These are phyloP conservation scores for Tricholoma matsutake DNA, from an alignment of 768 basidiomycete genomes.

Conservation along the genomic window DNA sequence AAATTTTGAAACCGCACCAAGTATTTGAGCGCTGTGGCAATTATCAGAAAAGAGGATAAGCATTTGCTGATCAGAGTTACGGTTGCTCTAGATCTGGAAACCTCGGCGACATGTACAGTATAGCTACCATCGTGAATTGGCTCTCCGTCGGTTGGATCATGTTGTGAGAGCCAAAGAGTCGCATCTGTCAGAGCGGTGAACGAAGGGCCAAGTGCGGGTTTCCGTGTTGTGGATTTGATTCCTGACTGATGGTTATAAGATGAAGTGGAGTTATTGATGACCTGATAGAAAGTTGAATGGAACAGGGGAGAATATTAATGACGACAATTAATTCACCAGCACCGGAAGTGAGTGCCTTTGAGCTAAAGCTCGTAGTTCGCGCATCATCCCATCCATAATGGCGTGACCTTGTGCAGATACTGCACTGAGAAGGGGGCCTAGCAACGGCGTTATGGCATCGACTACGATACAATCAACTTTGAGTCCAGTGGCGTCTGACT, in stretches of 20 bases:
- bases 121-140: constrained; percentile 12
- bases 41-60: not conserved
- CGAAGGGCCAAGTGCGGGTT: constrained; percentile 74
- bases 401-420: constrained; percentile 75
- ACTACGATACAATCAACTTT: constrained; percentile 52
- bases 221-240: constrained; percentile 34
- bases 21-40: constrained; percentile 33
- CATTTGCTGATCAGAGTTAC: constrained; percentile 21
- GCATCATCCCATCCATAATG: constrained; percentile 70
- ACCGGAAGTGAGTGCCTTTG: constrained; percentile 43
- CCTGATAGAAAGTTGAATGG: constrained; percentile 33
- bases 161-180: constrained; percentile 63
- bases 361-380: constrained; percentile 51
- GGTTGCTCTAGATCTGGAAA: constrained; percentile 41
- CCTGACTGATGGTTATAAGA: constrained; percentile 13
- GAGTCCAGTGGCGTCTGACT: constrained; percentile 12
- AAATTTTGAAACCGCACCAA: constrained; percentile 40
- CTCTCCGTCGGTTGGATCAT: constrained; percentile 5
- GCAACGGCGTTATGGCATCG: constrained; percentile 61
- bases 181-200: constrained; percentile 72
- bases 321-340: constrained; percentile 41
- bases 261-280: constrained; percentile 56
- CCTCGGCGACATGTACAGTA: constrained; percentile 33
- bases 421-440: constrained; percentile 61
- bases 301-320: constrained; percentile 12